Percentiles rank a stretch among this genome's conserved stretches.
Conservation (phyloP, 2,329 filamentous ascomycete genomes). For the Cladophialophora chaetospira region DNA sequence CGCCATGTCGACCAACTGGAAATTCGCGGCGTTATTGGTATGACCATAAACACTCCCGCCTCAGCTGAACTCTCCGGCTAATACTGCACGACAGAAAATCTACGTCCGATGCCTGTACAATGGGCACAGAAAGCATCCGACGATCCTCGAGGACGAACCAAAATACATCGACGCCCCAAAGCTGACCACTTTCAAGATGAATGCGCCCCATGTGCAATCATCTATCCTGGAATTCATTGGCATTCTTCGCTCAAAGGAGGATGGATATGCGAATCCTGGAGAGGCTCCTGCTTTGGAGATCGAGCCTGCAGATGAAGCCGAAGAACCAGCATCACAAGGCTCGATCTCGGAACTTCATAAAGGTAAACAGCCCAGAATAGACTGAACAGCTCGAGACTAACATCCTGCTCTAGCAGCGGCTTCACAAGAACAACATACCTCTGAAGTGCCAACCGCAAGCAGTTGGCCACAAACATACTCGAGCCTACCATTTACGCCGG, state of each 20-base stretch:
- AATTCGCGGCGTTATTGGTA: conserved; percentile 15
- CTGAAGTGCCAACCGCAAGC: background rate
- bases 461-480: background rate
- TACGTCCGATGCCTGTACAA: conserved; percentile 12
- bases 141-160: conserved; percentile 13
- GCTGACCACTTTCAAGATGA: conserved; percentile 12
- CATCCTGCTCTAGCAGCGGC: background rate
- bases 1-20: conserved; percentile 7
- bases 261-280: conserved; percentile 3
- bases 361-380: background rate
- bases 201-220: conserved; percentile 4
- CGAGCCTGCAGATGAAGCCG: background rate
- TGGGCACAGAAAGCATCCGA: conserved; percentile 2
- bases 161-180: conserved; percentile 6
- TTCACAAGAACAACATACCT: background rate
- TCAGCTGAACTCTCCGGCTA: background rate
- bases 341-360: background rate
- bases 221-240: conserved; percentile 15
- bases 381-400: background rate
- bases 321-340: background rate
- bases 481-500: background rate
- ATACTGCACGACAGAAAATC: conserved; percentile 4
- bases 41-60: background rate
- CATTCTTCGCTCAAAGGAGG: conserved; percentile 1
- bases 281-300: background rate